Base-by-base conservation (phyloP, 208 protist genomes). In the Crithidia brevicula region DNA sequence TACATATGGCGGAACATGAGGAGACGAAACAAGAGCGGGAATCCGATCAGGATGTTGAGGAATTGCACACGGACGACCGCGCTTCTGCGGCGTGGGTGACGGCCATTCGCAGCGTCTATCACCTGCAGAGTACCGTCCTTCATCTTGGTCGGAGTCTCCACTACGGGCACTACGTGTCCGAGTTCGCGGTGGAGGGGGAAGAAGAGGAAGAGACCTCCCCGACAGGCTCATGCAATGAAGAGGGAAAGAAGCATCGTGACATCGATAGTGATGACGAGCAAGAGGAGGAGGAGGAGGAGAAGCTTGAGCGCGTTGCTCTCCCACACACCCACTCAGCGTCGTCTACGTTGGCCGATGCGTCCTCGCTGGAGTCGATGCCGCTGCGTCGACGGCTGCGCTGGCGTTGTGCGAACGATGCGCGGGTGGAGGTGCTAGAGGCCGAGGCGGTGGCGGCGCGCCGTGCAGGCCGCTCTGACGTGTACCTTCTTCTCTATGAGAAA, bases 401-500 rank as follows among this genome's bases (percentile, higher is more conserved):
- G 83, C 61, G 64, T 8, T 63, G 80, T 6, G 89, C 79, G 2
- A 86, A 92, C 66, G 85, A 94, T 56, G 74, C 31, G 27, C 33
- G 40, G 7, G 88, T 94, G 8, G 45, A 34, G 43, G 28, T 60
- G 43, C 47, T 88, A 3, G 10, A 46, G 31, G 25, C 30, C n/a
- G 52, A 31, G 22, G 49, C 43, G 4, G 69, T 81, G 43, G 23
- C 23, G 15, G 51, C 68, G 30, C 54, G 61, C 8, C 72, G 71
- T 8, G 49, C 30, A 28, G 68, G 65, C 58, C 75, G 67, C 50
- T 57, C 63, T 2, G 67, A 77, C n/a, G 69, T 65, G 31, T 94
- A 94, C 53, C 61, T 94, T 8, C 64, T 94, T 7, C 49, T 91
- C 0, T 94, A 92, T 30, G 85, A 94, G 53, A 88, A 80, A 54